These are phyloP conservation scores for Diospyros lotus DNA, from an alignment of 148 eudicot genomes.

Conservation along the genomic window DNA sequence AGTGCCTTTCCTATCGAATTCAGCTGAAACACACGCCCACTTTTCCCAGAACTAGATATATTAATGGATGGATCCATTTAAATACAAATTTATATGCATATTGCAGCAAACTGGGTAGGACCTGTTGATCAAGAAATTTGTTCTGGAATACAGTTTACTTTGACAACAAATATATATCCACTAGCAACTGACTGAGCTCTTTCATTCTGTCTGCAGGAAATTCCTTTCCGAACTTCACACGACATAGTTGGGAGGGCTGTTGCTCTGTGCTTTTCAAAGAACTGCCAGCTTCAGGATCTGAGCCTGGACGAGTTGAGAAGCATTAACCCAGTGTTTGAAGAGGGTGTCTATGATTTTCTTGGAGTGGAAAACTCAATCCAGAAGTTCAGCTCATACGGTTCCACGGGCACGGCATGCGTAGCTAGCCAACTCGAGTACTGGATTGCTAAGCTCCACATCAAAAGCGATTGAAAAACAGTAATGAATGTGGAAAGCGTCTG, in stretches of 20 bases:
- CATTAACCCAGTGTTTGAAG: slow-evolving; percentile 49
- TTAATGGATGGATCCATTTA: no score
- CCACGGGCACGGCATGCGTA: slow-evolving; percentile 90
- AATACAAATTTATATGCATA: no score
- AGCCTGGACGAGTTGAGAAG: slow-evolving; percentile 59
- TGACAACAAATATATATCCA: no score
- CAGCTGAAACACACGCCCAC: no score
- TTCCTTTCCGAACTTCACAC: slow-evolving; percentile 95
- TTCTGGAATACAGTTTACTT: no score
- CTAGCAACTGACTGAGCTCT: no score
- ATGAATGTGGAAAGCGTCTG: not conserved
- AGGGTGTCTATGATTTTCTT: slow-evolving; percentile 79
- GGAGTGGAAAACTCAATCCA: slow-evolving; percentile 84
- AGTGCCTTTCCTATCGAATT: no score
- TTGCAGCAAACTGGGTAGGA: no score
- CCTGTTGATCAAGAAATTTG: no score
- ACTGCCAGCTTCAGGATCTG: slow-evolving; percentile 69
- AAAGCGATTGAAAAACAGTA: slow-evolving; percentile 13
- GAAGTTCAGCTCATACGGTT: slow-evolving; percentile 86
- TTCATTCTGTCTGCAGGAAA: slow-evolving; percentile 46
- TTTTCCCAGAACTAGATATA: no score
- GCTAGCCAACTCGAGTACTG: slow-evolving; percentile 67
- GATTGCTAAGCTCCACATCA: slow-evolving; percentile 49
- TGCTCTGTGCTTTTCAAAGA: slow-evolving; percentile 65
- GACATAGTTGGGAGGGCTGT: slow-evolving; percentile 92